Percentiles rank a stretch among this genome's conserved stretches.
These are phyloP conservation scores for Sphaerulina musiva DNA, from an alignment of 2,329 filamentous ascomycete genomes.

Conservation along the genomic window DNA sequence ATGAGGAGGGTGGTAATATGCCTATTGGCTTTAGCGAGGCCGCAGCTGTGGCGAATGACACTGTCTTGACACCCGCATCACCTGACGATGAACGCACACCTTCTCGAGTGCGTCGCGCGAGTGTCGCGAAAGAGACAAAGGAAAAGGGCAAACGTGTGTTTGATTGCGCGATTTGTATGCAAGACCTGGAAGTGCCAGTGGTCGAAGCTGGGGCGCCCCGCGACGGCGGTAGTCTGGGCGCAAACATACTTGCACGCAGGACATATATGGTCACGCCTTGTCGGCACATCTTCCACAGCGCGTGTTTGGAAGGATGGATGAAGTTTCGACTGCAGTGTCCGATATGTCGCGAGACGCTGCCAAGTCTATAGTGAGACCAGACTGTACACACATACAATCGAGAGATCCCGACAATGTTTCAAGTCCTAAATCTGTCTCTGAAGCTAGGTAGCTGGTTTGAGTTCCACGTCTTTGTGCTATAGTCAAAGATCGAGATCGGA, in stretches of 20 bases:
- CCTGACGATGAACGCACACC: conserved; percentile 22
- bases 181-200: conserved; percentile 82
- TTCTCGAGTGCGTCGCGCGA: conserved; percentile 10
- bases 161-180: conserved; percentile 93
- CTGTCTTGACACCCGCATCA: conserved; percentile 23
- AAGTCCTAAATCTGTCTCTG: neutral
- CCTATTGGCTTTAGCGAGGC: conserved; percentile 60
- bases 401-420: neutral
- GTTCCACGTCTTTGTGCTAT: neutral
- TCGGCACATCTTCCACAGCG: conserved; percentile 87
- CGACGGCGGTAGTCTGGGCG: conserved; percentile 41
- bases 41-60: conserved; percentile 19
- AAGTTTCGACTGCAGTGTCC: conserved; percentile 86
- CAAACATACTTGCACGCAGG: conserved; percentile 67
- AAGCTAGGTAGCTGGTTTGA: neutral
- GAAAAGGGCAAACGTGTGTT: conserved; percentile 57
- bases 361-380: conserved; percentile 56
- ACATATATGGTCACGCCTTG: conserved; percentile 97
- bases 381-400: neutral
- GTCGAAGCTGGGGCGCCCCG: conserved; percentile 46
- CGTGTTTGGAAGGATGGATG: conserved; percentile 95
- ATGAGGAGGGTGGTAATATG: conserved; percentile 68
- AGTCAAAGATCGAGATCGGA: neutral
- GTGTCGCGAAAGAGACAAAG: conserved; percentile 34
- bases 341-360: conserved; percentile 84